A percentile compares a stretch with the other conserved stretches of the same genome.
These are phyloP conservation scores for Euphorbia tirucalli DNA, from an alignment of 345 rosid genomes.

Conservation along the genomic window DNA sequence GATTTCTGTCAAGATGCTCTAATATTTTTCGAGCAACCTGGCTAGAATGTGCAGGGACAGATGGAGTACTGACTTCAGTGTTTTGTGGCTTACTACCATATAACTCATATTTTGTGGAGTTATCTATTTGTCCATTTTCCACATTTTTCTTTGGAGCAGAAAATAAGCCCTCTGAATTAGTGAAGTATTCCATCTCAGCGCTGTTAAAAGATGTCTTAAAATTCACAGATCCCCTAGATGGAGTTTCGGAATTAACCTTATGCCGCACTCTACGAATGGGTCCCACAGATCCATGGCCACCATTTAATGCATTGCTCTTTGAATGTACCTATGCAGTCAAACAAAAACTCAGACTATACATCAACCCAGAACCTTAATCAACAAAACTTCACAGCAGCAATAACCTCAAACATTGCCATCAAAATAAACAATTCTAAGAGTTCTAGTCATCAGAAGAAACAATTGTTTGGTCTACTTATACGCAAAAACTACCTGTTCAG, in stretches of 20 bases:
- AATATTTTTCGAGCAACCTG: slow-evolving; percentile 73
- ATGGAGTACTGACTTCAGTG: slow-evolving; percentile 43
- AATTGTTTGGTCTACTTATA: background rate
- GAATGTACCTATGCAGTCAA: slow-evolving; percentile 36
- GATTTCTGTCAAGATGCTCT: slow-evolving; percentile 72
- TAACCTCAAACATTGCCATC: too few species aligned
- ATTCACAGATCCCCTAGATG: slow-evolving; percentile 36
- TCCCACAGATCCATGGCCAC: slow-evolving; percentile 58
- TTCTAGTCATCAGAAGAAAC: background rate
- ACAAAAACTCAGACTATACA: slow-evolving; percentile 9
- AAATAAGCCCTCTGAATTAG: slow-evolving; percentile 25
- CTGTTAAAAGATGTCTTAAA: slow-evolving; percentile 36
- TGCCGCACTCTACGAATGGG: slow-evolving; percentile 62
- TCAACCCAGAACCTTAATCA: slow-evolving; percentile 6
- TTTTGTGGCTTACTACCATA: slow-evolving; percentile 33
- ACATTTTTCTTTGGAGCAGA: slow-evolving; percentile 38
- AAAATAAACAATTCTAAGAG: too few species aligned
- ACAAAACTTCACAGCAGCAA: background rate
- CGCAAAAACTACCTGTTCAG: slow-evolving; percentile 52
- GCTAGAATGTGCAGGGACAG: slow-evolving; percentile 72
- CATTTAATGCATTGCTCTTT: slow-evolving; percentile 39
- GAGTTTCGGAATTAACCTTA: slow-evolving; percentile 31
- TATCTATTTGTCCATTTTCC: slow-evolving; percentile 44
- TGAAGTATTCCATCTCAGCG: slow-evolving; percentile 37
- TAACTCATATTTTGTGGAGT: slow-evolving; percentile 36